Conservation (phyloP, 257 asterid genomes). For the Nicotiana tabacum region DNA sequence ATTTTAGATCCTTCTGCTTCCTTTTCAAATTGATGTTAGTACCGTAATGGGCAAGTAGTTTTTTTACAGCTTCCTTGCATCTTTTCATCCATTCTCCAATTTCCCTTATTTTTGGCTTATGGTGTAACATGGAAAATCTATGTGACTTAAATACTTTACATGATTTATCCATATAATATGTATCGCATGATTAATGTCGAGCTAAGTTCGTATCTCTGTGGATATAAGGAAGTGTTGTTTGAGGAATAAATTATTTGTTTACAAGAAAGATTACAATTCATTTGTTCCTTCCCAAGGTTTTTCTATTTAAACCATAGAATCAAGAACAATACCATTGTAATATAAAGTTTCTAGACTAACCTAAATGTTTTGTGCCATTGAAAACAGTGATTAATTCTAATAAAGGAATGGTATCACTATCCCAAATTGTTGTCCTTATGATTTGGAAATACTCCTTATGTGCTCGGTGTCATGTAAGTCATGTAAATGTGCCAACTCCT, state of each 20-base stretch:
- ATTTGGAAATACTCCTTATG: too few relatives aligned
- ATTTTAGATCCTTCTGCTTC: too few relatives aligned
- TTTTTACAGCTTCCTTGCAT: neutral
- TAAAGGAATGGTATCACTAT: neutral
- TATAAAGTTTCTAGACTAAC: neutral
- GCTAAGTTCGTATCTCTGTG: neutral
- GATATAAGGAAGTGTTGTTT: neutral
- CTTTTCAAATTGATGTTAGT: too few relatives aligned
- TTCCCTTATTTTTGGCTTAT: neutral
- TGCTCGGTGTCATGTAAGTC: too few relatives aligned
- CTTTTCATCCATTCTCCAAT: too few relatives aligned
- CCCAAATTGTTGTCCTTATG: neutral
- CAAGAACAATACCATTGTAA: neutral
- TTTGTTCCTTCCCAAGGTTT: neutral
- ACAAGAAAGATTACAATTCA: neutral
- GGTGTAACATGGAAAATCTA: neutral
- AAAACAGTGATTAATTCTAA: neutral
- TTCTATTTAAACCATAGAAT: neutral
- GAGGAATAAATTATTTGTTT: neutral
- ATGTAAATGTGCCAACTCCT: too few relatives aligned
- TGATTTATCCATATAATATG: neutral
- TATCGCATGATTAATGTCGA: neutral
- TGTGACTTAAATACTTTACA: neutral
- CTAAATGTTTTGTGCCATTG: neutral
- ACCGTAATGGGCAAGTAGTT: too few relatives aligned